These are phyloP conservation scores for Calamus simplicifolius DNA, from an alignment of 176 grass and related monocot species.

Conservation along the genomic window DNA sequence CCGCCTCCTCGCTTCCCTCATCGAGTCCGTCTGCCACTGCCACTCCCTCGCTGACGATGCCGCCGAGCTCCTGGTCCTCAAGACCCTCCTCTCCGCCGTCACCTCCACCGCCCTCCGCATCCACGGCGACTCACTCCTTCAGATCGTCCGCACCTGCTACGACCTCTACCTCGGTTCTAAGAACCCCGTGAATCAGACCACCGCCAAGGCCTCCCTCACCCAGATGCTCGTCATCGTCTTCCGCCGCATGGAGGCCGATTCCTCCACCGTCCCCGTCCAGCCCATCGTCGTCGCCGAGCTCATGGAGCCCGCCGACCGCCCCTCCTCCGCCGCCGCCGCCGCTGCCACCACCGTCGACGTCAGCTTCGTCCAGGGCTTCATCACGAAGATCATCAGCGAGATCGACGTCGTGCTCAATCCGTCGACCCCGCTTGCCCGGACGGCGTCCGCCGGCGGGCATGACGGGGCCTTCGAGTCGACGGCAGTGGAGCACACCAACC, in stretches of 20 bases:
- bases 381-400: conserved; percentile 86
- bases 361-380: conserved; percentile 86
- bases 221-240: conserved; percentile 99
- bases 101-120: conserved; percentile 81
- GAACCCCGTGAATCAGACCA: conserved; percentile 80
- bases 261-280: conserved; percentile 79
- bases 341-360: conserved; percentile 19
- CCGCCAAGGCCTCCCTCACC: conserved; percentile 93
- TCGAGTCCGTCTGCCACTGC: conserved; percentile 74
- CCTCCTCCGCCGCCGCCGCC: conserved; percentile 29
- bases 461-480: conserved; percentile 91
- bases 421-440: conserved; percentile 39
- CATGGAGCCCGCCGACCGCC: conserved; percentile 55
- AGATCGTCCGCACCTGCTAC: conserved; percentile 78
- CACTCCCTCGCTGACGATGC: conserved; percentile 42
- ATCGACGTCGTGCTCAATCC: conserved; percentile 74
- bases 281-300: conserved; percentile 95
- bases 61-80: conserved; percentile 83
- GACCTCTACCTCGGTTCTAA: conserved; percentile 87
- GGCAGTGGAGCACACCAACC: conserved; percentile 59
- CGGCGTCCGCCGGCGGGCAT: conserved; percentile 46
- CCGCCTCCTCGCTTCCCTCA: conserved; percentile 52
- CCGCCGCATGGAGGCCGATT: conserved; percentile 94
- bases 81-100: conserved; percentile 91
- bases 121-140: conserved; percentile 85